Base-by-base conservation (phyloP, 352 stramenopile species). In the Phytopythium montanum region DNA sequence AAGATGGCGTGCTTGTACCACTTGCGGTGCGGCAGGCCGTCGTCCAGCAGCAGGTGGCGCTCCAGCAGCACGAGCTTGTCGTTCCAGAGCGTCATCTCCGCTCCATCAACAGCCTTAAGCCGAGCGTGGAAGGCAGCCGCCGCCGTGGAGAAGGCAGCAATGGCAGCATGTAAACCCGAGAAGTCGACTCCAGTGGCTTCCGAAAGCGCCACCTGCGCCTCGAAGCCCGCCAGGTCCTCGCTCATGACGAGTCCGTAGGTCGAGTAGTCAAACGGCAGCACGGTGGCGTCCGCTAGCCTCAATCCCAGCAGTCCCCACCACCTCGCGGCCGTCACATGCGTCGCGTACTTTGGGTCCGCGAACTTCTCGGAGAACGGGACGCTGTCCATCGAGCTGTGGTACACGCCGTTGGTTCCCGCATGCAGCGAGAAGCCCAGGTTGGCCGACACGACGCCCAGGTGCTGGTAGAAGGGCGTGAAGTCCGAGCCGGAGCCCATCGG, bases 351-450 rank as follows among this genome's bases (percentile, higher is more conserved):
- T 33, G 84, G 81, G 45, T 95, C 80, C 16, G 34, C 81, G 58
- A 69, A 76, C 50, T 36, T 75, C 59, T 87, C 82, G 46, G 75
- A 74, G 58, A 84, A 96, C 48, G 45, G 62, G 59, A 94, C 79
- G 36, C 75, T 93, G 62, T 97, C 87, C 75, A 95, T 97, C n/a
- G 81, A 75, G 58, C 74, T 91, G 64, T 97, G 90, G 62, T 96
- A 96, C 31, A 79, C 72, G 31, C 86, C 87, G 61, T 93, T 92
- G 21, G 56, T 49, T 19, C 21, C 65, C 9, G 55, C 45, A 2
- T 56, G 34, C 14, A 76, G 18, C 2, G 39, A 61, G 55, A 70
- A 79, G 31, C 61, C 68, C 28, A 79, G 41, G 62, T 70, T 69
- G n/a, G 65, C 75, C 18, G 76, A 92, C 19, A 87, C 79, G 54